Percentiles rank a stretch among this genome's conserved stretches.
These are phyloP conservation scores for Phytopythium delawarense DNA, from an alignment of 352 stramenopile genomes.

Conservation along the genomic window DNA sequence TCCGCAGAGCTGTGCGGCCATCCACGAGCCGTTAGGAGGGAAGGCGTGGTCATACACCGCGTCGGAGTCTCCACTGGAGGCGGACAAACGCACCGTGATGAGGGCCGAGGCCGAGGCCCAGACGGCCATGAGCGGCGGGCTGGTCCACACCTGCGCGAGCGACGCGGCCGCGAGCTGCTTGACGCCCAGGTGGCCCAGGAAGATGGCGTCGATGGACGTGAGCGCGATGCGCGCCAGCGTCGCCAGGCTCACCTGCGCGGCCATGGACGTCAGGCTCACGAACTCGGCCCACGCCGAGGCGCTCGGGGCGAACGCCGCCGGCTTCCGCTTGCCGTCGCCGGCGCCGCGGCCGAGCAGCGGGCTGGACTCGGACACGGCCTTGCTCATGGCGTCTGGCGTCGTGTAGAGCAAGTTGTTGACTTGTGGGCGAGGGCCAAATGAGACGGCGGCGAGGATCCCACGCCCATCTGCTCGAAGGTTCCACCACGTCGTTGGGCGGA, in stretches of 20 bases:
- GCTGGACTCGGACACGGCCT: conserved; percentile 30
- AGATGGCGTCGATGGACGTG: conserved; percentile 68
- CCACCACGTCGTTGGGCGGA: not conserved
- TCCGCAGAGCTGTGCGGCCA: conserved; percentile 40
- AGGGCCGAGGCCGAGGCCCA: conserved; percentile 57
- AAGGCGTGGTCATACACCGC: not conserved
- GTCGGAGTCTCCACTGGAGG: not conserved
- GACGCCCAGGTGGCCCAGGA: conserved; percentile 75
- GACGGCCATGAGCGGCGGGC: conserved; percentile 54
- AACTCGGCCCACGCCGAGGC: conserved; percentile 50
- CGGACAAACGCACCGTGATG: conserved; percentile 40
- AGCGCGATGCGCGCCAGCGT: conserved; percentile 59
- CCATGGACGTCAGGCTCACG: conserved; percentile 52
- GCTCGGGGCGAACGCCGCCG: conserved; percentile 5
- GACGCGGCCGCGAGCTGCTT: conserved; percentile 65
- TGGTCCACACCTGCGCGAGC: conserved; percentile 69
- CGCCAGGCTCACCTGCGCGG: conserved; percentile 55
- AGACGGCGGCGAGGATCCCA: not conserved
- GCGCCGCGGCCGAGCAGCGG: conserved; percentile 26
- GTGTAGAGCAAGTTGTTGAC: not conserved
- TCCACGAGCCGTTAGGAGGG: not conserved
- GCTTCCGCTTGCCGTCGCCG: conserved; percentile 9
- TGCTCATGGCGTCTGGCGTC: no score
- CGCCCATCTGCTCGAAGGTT: not conserved
- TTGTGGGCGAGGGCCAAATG: not conserved